These are phyloP conservation scores for Yamadazyma mexicana DNA, from an alignment of 1,139 yeast genomes.

Conservation along the genomic window DNA sequence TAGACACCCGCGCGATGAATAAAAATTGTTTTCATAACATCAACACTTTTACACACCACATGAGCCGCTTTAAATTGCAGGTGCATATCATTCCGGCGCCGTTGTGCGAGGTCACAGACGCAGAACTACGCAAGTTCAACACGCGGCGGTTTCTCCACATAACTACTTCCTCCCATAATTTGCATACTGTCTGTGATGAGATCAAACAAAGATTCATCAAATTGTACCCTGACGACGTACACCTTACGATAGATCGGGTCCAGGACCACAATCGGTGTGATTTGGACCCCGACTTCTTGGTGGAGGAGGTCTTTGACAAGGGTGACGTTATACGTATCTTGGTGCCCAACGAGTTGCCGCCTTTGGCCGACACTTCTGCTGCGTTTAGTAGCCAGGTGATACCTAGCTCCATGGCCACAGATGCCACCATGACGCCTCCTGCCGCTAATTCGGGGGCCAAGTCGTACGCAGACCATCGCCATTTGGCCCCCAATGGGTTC, in stretches of 20 bases:
- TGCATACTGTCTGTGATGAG: constrained; percentile 51
- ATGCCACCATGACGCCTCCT: background rate
- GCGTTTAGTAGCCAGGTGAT: background rate
- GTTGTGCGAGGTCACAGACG: constrained; percentile 13
- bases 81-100: constrained; percentile 37
- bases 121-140: constrained; percentile 12
- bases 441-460: background rate
- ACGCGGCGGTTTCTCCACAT: constrained; percentile 61
- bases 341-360: constrained; percentile 36
- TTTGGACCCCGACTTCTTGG: constrained; percentile 70
- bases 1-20: no score
- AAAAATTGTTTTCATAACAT: background rate
- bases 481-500: background rate
- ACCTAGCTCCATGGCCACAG: background rate
- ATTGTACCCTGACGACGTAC: constrained; percentile 62
- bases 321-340: constrained; percentile 58
- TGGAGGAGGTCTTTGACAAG: constrained; percentile 59
- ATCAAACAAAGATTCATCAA: constrained; percentile 52
- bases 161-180: constrained; percentile 44
- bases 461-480: no score
- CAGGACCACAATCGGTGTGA: constrained; percentile 71
- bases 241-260: constrained; percentile 51
- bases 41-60: constrained; percentile 3
- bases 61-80: constrained; percentile 38
- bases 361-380: constrained; percentile 3